Evolutionary conservation across 2,329 filamentous ascomycete species (phyloP), one percentile per base, ranked within the genome.

Genomic region (Diaporthe sp.): DNA sequence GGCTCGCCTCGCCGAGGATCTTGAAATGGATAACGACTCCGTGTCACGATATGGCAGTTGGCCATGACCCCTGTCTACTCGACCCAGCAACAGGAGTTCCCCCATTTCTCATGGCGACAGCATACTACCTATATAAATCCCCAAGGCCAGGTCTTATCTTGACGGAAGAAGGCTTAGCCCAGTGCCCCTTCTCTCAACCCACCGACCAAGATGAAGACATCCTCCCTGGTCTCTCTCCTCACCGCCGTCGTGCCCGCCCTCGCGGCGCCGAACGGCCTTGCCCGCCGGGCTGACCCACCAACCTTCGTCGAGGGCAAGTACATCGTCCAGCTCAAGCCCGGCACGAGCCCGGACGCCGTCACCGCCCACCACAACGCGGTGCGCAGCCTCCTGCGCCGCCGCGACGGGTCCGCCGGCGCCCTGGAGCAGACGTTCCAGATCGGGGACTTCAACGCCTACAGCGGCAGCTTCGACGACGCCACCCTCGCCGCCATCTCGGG

Each of bases 401-500:
- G 65, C n/a, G 65, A 70, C 6, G 65, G 65, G 7, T 53, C 65
- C 22, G 13, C 31, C 13, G 65, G 65, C 46, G 34, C 46, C n/a
- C 31, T 73, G 17, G 71, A 42, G 12, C 19, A 53, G 71, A 73
- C 57, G 2, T 73, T 73, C 34, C 19, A 28, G 39, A 73, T 73
- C 25, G 55, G 60, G 9, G 44, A 39, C 34, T 73, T 73, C 71
- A 73, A 53, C 34, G 71, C 55, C 19, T 73, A 73, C 57, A 34
- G 39, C 46, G 71, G 71, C 17, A 53, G 19, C 60, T 73, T 73
- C 31, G 57, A 73, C 60, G 58, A 73, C 17, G 71, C 57, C 17
- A 42, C 71, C 9, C 12, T 73, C n/a, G 58, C 31, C 19, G 65
- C 65, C 34, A 68, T 68, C 65, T 37, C 22, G 7, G 46, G 10